Evolutionary conservation across 345 rosid genomes (phyloP).

Genomic region (Eucalyptus fibrosa): DNA sequence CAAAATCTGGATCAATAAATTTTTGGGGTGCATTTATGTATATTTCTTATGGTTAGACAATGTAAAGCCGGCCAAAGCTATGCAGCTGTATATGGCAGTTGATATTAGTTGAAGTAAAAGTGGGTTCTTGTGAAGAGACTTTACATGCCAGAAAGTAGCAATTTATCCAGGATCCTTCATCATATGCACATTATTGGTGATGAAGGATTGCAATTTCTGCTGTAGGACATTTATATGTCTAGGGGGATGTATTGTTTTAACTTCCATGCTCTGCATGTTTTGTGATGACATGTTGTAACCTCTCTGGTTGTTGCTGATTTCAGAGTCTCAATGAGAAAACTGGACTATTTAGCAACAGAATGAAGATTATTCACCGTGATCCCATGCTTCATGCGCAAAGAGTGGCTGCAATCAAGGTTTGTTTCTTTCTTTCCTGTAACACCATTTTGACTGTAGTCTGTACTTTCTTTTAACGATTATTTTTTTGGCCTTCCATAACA

Average conservation of each 20-base stretch:
- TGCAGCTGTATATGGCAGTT: neutral
- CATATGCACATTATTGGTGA: neutral
- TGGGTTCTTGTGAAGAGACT: neutral
- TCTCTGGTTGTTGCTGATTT: constrained; percentile 25
- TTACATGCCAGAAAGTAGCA: neutral
- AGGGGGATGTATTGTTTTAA: neutral
- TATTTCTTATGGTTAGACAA: neutral
- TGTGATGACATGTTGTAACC: neutral
- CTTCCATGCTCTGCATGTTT: neutral
- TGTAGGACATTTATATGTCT: neutral
- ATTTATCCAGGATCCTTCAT: neutral
- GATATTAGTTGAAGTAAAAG: neutral
- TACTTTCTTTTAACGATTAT: neutral
- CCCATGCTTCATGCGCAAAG: constrained; percentile 80
- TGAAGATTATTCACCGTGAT: constrained; percentile 83
- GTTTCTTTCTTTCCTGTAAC: neutral
- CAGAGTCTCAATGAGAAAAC: constrained; percentile 97
- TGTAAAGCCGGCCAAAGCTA: neutral
- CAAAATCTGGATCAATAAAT: neutral
- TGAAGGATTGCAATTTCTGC: neutral
- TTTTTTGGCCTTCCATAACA: neutral
- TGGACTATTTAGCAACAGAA: constrained; percentile 78
- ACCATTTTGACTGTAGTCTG: neutral
- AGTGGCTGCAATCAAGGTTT: constrained; percentile 90
- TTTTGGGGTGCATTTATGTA: neutral